Base-by-base conservation (phyloP, 371 early-diverging fungal genomes). In the Entomophthora muscae region DNA sequence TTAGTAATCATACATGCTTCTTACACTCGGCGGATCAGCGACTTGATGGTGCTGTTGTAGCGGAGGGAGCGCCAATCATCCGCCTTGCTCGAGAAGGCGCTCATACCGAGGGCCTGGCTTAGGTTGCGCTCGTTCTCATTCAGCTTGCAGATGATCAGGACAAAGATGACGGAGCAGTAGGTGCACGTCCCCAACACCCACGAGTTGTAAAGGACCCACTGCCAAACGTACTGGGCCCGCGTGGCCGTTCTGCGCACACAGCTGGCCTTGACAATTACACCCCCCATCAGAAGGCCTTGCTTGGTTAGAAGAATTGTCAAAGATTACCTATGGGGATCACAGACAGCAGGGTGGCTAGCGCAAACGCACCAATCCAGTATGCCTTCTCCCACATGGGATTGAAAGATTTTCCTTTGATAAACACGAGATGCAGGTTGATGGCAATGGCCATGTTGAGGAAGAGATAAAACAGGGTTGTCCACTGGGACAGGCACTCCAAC, bases 401-500 rank as follows among this genome's bases (percentile, higher is more conserved):
- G 53, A 62, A 52, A 3, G 22, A 13, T 5, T 52, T 27, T 2
- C 53, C 30, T 13, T 52, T 10, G 5, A 62, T 23, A 29, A 62
- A 62, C 21, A 62, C 53, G 3, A 62, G 53, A 2, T 62, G 62
- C n/a, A 62, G 24, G 28, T 62, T 62, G 27, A 52, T 51, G 22
- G 53, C 62, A 21, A 62, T 62, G 3, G 62, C 13, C 2, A 61
- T 26, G 42, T 61, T 61, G 17, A 61, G 23, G 22, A 61, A 61
- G 42, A 55, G 22, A 26, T 55, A 55, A 24, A 55, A 55, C 12
- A 55, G 28, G 22, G 17, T 26, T 7, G n/a, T 7, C 56, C 56
- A 22, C 22, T 22, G 56, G 12, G 10, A 12, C 10, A 55, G n/a
- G 10, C 12, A 22, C 12, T 22, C 56, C 56, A 55, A 12, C 28